Percentiles rank a stretch among this genome's conserved stretches.
Evolutionary conservation across 2,329 filamentous ascomycete species (phyloP).

Genomic region (Monilinia fructicola): DNA sequence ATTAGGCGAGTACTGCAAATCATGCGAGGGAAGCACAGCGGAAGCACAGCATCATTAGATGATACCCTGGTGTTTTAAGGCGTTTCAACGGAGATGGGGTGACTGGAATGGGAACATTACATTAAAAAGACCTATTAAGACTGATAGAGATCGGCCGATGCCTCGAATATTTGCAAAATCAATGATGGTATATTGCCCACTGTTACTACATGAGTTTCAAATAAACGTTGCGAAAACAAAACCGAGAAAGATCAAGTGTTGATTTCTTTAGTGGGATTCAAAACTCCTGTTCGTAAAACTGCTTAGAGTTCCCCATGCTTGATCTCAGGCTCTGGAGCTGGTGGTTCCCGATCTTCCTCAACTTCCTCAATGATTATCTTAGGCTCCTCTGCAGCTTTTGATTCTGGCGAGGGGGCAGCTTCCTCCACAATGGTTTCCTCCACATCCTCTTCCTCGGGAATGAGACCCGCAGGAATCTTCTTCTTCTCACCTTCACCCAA

Average conservation of each 20-base stretch:
- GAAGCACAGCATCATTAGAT: slow-evolving; percentile 22
- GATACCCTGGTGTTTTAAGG: slow-evolving; percentile 27
- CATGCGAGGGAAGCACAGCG: slow-evolving; percentile 9
- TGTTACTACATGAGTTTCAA: not conserved
- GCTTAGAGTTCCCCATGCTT: slow-evolving; percentile 25
- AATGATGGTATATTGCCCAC: slow-evolving; percentile 6
- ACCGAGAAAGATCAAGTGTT: not conserved
- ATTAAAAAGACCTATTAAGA: not conserved
- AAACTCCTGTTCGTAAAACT: not conserved
- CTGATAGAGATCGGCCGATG: not conserved
- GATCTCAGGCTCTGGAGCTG: slow-evolving; percentile 21
- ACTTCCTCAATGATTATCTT: slow-evolving; percentile 9
- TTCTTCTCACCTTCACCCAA: slow-evolving; percentile 83
- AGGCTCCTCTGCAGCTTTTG: slow-evolving; percentile 25
- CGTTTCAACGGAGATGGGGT: slow-evolving; percentile 15
- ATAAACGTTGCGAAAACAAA: not conserved
- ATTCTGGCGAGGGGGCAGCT: slow-evolving; percentile 36
- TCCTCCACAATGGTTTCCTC: slow-evolving; percentile 47
- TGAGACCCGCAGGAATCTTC: slow-evolving; percentile 64
- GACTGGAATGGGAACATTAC: not conserved
- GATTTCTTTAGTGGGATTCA: not conserved
- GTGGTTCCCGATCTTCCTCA: slow-evolving; percentile 11
- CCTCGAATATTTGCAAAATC: not conserved
- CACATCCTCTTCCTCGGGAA: slow-evolving; percentile 46
- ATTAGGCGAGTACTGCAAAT: not conserved